These are phyloP conservation scores for Pichia exigua DNA, from an alignment of 805 yeast species.

Conservation along the genomic window DNA sequence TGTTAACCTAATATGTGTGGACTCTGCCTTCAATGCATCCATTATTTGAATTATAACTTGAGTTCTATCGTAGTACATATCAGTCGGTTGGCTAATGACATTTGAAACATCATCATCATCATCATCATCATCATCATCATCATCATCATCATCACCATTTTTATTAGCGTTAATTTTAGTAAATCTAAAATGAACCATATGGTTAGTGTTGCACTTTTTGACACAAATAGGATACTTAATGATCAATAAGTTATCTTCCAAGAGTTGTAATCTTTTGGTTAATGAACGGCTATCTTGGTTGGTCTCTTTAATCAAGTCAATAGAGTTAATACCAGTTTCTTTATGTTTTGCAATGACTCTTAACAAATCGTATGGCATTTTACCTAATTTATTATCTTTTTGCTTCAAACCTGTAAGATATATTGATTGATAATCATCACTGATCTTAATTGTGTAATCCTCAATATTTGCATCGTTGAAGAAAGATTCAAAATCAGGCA, in stretches of 20 bases:
- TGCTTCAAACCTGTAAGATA: constrained; percentile 49
- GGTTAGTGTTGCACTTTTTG: constrained; percentile 46
- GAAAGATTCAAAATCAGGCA: constrained; percentile 3
- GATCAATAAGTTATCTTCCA: constrained; percentile 44
- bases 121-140: constrained; percentile 12
- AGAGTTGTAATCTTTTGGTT: constrained; percentile 50
- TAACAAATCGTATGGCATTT: constrained; percentile 45
- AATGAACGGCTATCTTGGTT: constrained; percentile 68
- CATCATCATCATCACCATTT: constrained; percentile 11
- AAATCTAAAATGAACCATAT: constrained; percentile 44
- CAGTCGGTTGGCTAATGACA: neutral
- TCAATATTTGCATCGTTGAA: neutral
- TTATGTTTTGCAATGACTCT: constrained; percentile 54
- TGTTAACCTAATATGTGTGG: constrained; percentile 52
- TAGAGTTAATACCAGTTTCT: constrained; percentile 49
- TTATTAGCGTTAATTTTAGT: constrained; percentile 7
- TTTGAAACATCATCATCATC: constrained; percentile 10
- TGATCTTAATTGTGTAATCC: constrained; percentile 29
- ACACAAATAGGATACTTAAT: constrained; percentile 30
- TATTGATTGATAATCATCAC: constrained; percentile 50
- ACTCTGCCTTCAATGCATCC: constrained; percentile 46
- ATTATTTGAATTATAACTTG: constrained; percentile 31
- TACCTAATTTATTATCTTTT: constrained; percentile 46
- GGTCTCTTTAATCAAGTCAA: constrained; percentile 46
- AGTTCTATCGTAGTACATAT: constrained; percentile 13